Evolutionary conservation across 2,329 filamentous ascomycete genomes (phyloP).

Genomic region (Cryphonectria nitschkei): DNA sequence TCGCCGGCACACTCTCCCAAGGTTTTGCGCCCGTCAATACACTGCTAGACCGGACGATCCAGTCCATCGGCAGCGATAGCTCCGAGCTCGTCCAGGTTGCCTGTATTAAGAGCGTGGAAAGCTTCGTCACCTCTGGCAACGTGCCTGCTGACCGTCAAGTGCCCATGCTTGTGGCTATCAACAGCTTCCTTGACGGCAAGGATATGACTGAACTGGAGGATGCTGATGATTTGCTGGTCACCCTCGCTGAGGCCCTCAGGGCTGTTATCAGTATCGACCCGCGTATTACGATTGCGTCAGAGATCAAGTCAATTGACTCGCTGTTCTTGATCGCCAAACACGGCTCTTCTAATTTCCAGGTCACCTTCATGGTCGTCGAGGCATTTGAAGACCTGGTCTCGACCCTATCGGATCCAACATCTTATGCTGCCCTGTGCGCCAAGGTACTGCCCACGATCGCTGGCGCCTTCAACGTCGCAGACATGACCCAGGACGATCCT

Average conservation of each 20-base stretch:
- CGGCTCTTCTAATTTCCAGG: slow-evolving; percentile 87
- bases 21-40: slow-evolving; percentile 66
- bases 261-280: slow-evolving; percentile 82
- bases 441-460: slow-evolving; percentile 88
- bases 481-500: slow-evolving; percentile 81
- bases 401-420: slow-evolving; percentile 66
- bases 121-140: slow-evolving; percentile 59
- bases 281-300: slow-evolving; percentile 70
- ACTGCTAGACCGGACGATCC: slow-evolving; percentile 73
- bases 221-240: slow-evolving; percentile 89
- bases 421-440: slow-evolving; percentile 77
- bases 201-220: slow-evolving; percentile 84
- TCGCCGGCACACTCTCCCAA: slow-evolving; percentile 78
- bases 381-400: slow-evolving; percentile 87
- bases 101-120: slow-evolving; percentile 84
- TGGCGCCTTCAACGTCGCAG: slow-evolving; percentile 86
- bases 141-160: slow-evolving; percentile 60
- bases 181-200: slow-evolving; percentile 76
- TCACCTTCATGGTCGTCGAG: slow-evolving; percentile 85
- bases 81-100: slow-evolving; percentile 91
- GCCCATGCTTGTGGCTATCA: slow-evolving; percentile 63
- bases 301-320: slow-evolving; percentile 75
- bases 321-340: slow-evolving; percentile 89
- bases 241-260: slow-evolving; percentile 82
- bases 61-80: slow-evolving; percentile 73